Percentiles rank a stretch among this genome's conserved stretches.
Evolutionary conservation across 768 basidiomycete genomes (phyloP).

Genomic region (Xanthoconium purpureum): DNA sequence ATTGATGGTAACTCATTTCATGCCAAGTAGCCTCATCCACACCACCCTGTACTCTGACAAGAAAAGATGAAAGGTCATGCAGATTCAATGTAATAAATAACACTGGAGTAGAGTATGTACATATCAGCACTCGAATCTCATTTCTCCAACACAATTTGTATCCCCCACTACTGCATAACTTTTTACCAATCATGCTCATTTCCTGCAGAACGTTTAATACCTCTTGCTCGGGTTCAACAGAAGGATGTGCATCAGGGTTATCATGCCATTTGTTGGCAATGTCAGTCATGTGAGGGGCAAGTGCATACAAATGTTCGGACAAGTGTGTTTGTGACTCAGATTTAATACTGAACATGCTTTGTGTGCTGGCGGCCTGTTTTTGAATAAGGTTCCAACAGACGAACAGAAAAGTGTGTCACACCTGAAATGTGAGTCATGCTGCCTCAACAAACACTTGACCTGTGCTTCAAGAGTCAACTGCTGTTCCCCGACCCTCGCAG

Average conservation of each 20-base stretch:
- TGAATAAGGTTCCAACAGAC: too few relatives aligned
- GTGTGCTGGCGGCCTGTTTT: background rate
- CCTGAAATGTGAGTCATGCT: background rate
- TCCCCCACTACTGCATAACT: too few relatives aligned
- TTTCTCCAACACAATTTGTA: background rate
- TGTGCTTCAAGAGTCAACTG: background rate
- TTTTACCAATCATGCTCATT: too few relatives aligned
- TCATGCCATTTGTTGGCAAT: background rate
- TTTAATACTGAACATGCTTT: too few relatives aligned
- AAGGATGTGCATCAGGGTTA: background rate
- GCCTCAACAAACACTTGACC: background rate
- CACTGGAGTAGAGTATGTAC: background rate
- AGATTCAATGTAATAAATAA: background rate
- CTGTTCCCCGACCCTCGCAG: rapidly evolving
- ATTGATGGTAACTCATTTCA: background rate
- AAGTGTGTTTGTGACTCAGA: background rate
- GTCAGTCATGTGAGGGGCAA: background rate
- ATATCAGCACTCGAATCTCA: too few relatives aligned
- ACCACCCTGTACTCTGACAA: background rate
- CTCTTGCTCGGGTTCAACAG: too few relatives aligned
- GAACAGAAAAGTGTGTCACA: background rate
- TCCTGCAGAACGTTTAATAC: too few relatives aligned
- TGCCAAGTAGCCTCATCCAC: background rate
- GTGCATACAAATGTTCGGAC: background rate
- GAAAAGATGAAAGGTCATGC: background rate